A percentile compares a stretch with the other conserved stretches of the same genome.
These are phyloP conservation scores for Aphanomyces euteiches DNA, from an alignment of 352 stramenopile species.

Conservation along the genomic window DNA sequence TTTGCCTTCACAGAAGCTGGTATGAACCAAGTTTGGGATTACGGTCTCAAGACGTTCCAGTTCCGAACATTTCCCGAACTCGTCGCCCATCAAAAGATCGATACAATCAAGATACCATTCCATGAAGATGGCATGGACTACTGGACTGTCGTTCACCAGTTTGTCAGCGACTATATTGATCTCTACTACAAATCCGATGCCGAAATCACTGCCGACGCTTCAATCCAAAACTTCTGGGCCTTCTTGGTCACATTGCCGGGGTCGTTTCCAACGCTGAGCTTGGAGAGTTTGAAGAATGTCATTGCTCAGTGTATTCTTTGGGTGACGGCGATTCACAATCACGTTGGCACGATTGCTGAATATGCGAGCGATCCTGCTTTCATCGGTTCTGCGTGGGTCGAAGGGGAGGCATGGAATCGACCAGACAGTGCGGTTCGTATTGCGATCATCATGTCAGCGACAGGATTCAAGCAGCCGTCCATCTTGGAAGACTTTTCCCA, in stretches of 20 bases:
- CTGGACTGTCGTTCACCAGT: constrained; percentile 20
- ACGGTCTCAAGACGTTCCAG: constrained; percentile 11
- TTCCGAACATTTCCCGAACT: constrained; percentile 24
- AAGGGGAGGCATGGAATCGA: background rate
- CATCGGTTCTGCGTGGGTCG: background rate
- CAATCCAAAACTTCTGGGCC: constrained; percentile 12
- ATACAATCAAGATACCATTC: constrained; percentile 25
- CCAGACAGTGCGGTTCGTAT: background rate
- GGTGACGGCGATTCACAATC: constrained; percentile 1
- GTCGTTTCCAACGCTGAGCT: background rate
- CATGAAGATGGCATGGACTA: constrained; percentile 31
- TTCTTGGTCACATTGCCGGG: constrained; percentile 1
- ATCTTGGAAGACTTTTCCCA: constrained; percentile 18
- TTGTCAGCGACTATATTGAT: constrained; percentile 27
- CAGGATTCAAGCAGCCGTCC: background rate
- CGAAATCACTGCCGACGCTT: background rate
- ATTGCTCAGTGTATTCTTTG: background rate
- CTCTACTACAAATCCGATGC: constrained; percentile 22
- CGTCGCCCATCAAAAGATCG: background rate
- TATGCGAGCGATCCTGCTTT: constrained; percentile 7
- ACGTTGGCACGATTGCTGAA: background rate
- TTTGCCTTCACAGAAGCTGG: constrained; percentile 10
- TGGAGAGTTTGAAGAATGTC: background rate
- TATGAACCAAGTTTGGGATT: constrained; percentile 28
- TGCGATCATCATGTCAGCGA: constrained; percentile 3